Evolutionary conservation across 2,329 filamentous ascomycete genomes (phyloP), one percentile per base, ranked within the genome.

Genomic region (Colletotrichum caudatum): DNA sequence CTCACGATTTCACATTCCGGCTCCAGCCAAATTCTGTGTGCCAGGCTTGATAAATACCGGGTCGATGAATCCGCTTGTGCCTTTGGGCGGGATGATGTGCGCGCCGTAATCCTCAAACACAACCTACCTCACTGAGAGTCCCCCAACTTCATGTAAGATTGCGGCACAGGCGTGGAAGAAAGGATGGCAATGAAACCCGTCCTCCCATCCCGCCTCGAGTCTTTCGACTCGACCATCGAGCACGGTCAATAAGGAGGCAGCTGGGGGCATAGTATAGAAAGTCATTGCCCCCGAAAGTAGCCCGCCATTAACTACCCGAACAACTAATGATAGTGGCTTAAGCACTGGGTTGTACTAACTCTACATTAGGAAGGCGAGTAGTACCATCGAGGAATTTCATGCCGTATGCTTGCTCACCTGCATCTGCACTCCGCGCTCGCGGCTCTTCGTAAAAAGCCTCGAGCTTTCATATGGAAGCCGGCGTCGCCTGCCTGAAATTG

Each of bases 401-500:
- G 35, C n/a, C 37, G 9, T 39, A 18, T 16, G 33, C 16, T n/a
- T 56, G 7, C 33, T 39, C 33, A 53, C 29, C 44, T 29, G 29
- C 29, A 29, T 29, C 29, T 63, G 6, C 11, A 39, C 20, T 23
- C 14, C 35, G 11, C 35, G 29, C 51, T 54, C 18, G 29, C 26
- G 50, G 26, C 11, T 51, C n/a, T 48, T 23, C 16, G 16, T 7
- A 8, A 20, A 62, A 23, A 4, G 59, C 41, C 60, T 63, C 33
- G 4, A 39, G 60, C 9, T 26, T 53, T 37, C 20, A 26, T 37
- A 51, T 51, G 16, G n/a, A 51, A 18, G 60, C 44, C 14, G 46
- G 37, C 11, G 11, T 63, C 5, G 44, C 26, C 26, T 64, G 41
- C 16, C 26, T 29, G 35, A 63, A 63, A 35, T 51, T 51, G 60